Conservation (phyloP, 2,329 filamentous ascomycete species). For the Fusarium camptoceras region DNA sequence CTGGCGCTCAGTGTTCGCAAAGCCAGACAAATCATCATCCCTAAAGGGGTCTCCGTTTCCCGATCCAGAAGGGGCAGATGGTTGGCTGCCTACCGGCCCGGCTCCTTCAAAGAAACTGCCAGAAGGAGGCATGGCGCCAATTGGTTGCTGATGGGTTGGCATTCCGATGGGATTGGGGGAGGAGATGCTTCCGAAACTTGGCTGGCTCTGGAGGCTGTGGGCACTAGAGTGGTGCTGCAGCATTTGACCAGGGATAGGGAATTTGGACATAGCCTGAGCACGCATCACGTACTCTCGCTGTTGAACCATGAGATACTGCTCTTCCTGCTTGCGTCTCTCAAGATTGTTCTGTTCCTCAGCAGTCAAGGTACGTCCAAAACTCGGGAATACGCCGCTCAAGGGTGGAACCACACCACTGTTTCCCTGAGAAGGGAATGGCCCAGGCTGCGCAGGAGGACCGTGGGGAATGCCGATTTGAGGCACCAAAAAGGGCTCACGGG, state of each 20-base stretch:
- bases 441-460: slow-evolving; percentile 72
- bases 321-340: slow-evolving; percentile 95
- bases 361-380: slow-evolving; percentile 94
- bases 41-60: slow-evolving; percentile 65
- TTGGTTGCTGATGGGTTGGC: slow-evolving; percentile 59
- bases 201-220: slow-evolving; percentile 95
- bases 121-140: slow-evolving; percentile 69
- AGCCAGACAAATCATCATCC: slow-evolving; percentile 79
- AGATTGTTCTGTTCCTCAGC: slow-evolving; percentile 98
- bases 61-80: slow-evolving; percentile 41
- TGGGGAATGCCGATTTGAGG: slow-evolving; percentile 97
- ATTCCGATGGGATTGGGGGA: slow-evolving; percentile 83
- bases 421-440: slow-evolving; percentile 62
- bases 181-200: slow-evolving; percentile 93
- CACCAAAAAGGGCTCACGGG: slow-evolving; percentile 95
- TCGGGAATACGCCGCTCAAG: slow-evolving; percentile 92
- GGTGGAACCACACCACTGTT: slow-evolving; percentile 81
- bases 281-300: slow-evolving; percentile 93
- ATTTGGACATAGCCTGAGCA: slow-evolving; percentile 82
- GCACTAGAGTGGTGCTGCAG: slow-evolving; percentile 95
- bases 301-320: slow-evolving; percentile 95
- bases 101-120: slow-evolving; percentile 76
- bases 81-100: slow-evolving; percentile 53
- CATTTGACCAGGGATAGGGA: slow-evolving; percentile 66
- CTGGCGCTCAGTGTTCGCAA: slow-evolving; percentile 67